Evolutionary conservation across 1,139 yeast genomes (phyloP), one percentile per base, ranked within the genome.

Genomic region (Blastobotrys raffinosifermentans): DNA sequence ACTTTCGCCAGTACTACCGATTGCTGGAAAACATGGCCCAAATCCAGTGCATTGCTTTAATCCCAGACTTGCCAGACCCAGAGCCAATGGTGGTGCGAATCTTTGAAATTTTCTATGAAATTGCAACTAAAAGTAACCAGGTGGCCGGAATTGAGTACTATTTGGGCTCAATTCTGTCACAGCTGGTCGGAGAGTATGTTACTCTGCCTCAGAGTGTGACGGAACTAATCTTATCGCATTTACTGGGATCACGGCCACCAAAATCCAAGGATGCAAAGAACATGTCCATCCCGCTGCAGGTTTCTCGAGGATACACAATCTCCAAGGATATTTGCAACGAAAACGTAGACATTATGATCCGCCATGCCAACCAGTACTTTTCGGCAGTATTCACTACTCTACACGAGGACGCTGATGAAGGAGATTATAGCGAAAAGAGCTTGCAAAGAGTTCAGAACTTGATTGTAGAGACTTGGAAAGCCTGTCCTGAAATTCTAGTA

Each of bases 351-450:
- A 67, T 89, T 45, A 71, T 89, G 72, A 76, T 93, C 9, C 72
- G 94, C 46, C 77, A 78, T 47, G 70, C 84, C 19, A 84, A 94
- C 4, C 89, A 80, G 53, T 80, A 80, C 51, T 83, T 86, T 48
- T 80, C 94, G 0, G 95, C 85, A 52, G 67, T 80, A 45, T 60
- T 87, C 32, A 46, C 45, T 32, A 50, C 57, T 11, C 49, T 63
- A 2, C 47, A 52, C 34, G 48, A 46, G 6, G 44, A 40, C 15
- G 38, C 39, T 11, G 46, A 40, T 22, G 52, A 52, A 18, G 48
- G 44, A 9, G 66, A 51, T 33, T 47, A 45, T 4, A 46, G 41
- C 16, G 40, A 41, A 15, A 42, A 40, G 20, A 18, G 64, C 71
- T 3, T 51, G 66, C 32, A 72, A 66, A 20, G 73, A 71, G 15